These are phyloP conservation scores for Fraxinus velutina DNA, from an alignment of 305 asterid genomes.

Conservation along the genomic window DNA sequence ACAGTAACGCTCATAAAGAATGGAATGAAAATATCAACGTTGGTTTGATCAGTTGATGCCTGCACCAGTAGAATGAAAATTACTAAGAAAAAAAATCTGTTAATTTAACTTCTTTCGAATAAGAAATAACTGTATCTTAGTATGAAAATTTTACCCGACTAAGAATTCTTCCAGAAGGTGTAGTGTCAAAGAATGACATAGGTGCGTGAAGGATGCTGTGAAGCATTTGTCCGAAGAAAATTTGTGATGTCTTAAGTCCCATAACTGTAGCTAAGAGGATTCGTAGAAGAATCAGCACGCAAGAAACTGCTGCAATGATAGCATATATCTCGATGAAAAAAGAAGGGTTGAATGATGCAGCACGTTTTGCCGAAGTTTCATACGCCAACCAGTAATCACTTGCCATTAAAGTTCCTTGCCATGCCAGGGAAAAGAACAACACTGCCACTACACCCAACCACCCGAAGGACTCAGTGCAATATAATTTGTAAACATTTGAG, in stretches of 20 bases:
- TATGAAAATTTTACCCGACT: conserved; percentile 64
- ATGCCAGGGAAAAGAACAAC: conserved; percentile 45
- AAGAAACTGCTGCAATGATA: conserved; percentile 40
- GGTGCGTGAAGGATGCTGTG: conserved; percentile 86
- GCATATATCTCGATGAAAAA: conserved; percentile 64
- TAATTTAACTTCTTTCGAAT: background rate
- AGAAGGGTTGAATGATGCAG: conserved; percentile 61
- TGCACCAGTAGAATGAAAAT: conserved; percentile 33
- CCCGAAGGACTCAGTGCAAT: conserved; percentile 77
- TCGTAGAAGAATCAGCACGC: conserved; percentile 48
- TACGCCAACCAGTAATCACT: conserved; percentile 89
- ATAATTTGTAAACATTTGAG: conserved; percentile 64
- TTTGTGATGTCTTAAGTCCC: conserved; percentile 90
- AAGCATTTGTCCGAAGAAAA: conserved; percentile 77
- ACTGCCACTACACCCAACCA: conserved; percentile 66
- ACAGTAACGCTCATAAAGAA: conserved; percentile 54
- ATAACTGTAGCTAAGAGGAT: conserved; percentile 47
- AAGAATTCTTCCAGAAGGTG: conserved; percentile 95
- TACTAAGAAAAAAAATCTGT: background rate
- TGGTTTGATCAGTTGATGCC: conserved; percentile 95
- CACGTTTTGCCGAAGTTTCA: conserved; percentile 66
- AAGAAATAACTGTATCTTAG: background rate
- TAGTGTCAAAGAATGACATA: conserved; percentile 94
- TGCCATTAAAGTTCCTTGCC: conserved; percentile 81
- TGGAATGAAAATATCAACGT: conserved; percentile 74